phyloP scores from a whole-genome alignment of 2,329 filamentous ascomycete genomes.

The Zymoseptoria pseudotritici region DNA sequence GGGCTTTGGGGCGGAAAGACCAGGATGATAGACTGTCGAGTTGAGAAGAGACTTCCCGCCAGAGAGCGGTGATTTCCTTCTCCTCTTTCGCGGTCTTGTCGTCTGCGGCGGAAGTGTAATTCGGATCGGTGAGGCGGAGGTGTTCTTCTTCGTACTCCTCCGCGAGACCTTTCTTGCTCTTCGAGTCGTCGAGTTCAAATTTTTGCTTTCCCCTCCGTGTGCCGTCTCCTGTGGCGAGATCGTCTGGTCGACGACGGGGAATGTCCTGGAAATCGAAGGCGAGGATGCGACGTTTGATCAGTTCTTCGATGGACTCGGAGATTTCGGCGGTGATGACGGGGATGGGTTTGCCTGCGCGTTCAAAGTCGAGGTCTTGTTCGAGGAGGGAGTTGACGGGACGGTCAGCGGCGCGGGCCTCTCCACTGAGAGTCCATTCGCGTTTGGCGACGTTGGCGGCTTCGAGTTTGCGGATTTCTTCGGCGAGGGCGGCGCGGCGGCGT shows the following conservation, averaged over 20 bases:
- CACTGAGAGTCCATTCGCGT: slow-evolving; percentile 80
- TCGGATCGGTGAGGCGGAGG: slow-evolving; percentile 67
- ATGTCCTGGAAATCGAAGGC: slow-evolving; percentile 90
- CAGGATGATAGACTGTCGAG: slow-evolving; percentile 87
- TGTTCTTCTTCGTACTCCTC: slow-evolving; percentile 95
- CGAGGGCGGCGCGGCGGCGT: slow-evolving; percentile 73
- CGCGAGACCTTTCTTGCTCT: slow-evolving; percentile 77
- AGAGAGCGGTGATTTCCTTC: slow-evolving; percentile 71
- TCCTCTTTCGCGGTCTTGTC: slow-evolving; percentile 71
- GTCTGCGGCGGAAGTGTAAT: slow-evolving; percentile 72
- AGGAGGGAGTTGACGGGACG: slow-evolving; percentile 86
- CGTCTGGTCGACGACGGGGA: slow-evolving; percentile 69
- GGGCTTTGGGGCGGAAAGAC: slow-evolving; percentile 88
- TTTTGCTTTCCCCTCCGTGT: slow-evolving; percentile 57
- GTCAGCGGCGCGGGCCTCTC: slow-evolving; percentile 76
- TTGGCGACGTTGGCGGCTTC: slow-evolving; percentile 86
- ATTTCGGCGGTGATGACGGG: slow-evolving; percentile 88
- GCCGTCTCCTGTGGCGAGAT: slow-evolving; percentile 53
- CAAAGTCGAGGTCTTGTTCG: slow-evolving; percentile 92
- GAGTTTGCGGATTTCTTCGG: slow-evolving; percentile 82
- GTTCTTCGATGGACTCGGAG: slow-evolving; percentile 81
- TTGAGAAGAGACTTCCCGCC: slow-evolving; percentile 70
- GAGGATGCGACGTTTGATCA: slow-evolving; percentile 90
- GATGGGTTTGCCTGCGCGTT: slow-evolving; percentile 88
- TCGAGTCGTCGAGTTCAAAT: slow-evolving; percentile 77